Base-by-base conservation (phyloP, 202 grass and related monocot species). In the Hordeum pubiflorum region DNA sequence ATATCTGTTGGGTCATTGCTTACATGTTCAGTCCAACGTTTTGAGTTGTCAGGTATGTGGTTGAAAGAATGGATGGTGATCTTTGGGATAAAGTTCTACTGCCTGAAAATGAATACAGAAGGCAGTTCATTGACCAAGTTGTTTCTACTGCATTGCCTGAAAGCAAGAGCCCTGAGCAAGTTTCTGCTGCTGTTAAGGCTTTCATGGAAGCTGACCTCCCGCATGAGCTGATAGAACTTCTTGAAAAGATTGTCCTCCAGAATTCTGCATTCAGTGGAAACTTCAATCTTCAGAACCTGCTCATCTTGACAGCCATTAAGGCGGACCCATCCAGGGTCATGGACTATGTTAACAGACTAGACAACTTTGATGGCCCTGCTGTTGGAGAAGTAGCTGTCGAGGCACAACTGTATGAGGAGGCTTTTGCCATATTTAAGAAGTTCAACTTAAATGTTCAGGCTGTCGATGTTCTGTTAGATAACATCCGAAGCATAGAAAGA, bases 161-260 rank as follows among this genome's bases (percentile, higher is more conserved):
- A 76, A 97, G 94, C 91, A 97, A 97, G 89, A 97, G 94, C 75
- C 94, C 94, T 7, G 94, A 97, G 71, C 94, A 97, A 92, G 94
- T 97, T 20, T 97, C 94, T 88, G 91, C 94, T 63, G 94, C 94
- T 55, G 94, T 97, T 64, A 97, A 97, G 87, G 94, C 94, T 80
- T 97, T 97, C 81, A 97, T 97, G 94, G 94, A 90, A 71, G 94
- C 94, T 79, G 94, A 97, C 81, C 94, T 97, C 2, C 94, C 94
- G 14, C 94, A 97, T 82, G 94, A 97, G 89, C 79, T 97, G 33
- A 97, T 97, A 44, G 94, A 97, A 75, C 87, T 97, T 80, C 94
- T 97, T 89, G 94, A 97, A 80, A 97, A 97, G 81, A 97, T 97
- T 58, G 94, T 97, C 57, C 88, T 97, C 70, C 94, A 94, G 56